Percentiles rank a stretch among this genome's conserved stretches.
Conservation (phyloP, 1,139 yeast species). For the Meyerozyma sp. region DNA sequence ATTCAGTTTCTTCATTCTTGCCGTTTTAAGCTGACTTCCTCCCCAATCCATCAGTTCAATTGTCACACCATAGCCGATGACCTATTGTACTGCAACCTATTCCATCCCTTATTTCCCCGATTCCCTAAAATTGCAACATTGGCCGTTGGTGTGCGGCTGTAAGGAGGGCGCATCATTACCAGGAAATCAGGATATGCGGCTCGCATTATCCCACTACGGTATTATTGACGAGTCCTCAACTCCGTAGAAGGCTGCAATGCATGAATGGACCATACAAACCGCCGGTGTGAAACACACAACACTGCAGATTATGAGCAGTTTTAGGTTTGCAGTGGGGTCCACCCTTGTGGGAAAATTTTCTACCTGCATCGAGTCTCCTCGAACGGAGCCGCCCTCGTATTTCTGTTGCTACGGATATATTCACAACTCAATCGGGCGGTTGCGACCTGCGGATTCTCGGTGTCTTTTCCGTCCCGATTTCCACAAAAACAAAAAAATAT, state of each 20-base stretch:
- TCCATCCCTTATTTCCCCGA: background rate
- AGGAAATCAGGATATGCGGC: slow-evolving; percentile 1
- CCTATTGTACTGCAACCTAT: background rate
- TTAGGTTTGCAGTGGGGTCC: too few relatives aligned
- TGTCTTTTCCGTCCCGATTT: too few relatives aligned
- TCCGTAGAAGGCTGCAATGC: background rate
- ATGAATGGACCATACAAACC: background rate
- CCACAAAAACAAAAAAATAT: too few relatives aligned
- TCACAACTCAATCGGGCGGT: background rate
- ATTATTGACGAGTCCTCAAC: background rate
- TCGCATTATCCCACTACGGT: background rate
- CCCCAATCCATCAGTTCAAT: too few relatives aligned
- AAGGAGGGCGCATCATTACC: background rate
- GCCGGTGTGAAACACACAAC: too few relatives aligned
- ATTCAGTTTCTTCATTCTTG: too few relatives aligned
- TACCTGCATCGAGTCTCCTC: background rate
- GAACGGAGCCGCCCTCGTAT: background rate
- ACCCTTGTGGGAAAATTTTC: background rate
- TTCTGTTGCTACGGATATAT: background rate
- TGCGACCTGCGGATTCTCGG: too few relatives aligned
- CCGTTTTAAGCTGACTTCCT: too few relatives aligned
- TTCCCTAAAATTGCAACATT: background rate
- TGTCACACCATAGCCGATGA: too few relatives aligned
- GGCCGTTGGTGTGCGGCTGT: background rate
- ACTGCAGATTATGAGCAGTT: too few relatives aligned